Evolutionary conservation across 805 yeast species (phyloP).

Genomic region (Myxozyma geophila): DNA sequence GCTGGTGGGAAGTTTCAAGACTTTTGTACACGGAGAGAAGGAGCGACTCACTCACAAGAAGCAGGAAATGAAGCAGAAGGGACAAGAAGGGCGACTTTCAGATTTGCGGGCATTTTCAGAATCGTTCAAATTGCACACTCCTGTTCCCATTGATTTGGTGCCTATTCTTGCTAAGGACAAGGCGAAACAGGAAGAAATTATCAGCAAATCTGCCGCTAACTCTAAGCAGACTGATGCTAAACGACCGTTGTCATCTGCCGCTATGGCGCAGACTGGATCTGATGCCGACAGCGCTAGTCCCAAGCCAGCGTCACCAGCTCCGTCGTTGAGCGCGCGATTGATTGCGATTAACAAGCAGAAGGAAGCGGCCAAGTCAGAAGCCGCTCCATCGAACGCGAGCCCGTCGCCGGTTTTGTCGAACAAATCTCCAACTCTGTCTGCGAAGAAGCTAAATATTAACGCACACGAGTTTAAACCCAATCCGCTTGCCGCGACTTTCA

Average conservation of each 20-base stretch:
- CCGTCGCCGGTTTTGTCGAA: conserved; percentile 21
- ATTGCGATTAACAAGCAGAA: conserved; percentile 17
- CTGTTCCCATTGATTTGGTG: conserved; percentile 65
- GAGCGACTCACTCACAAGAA: conserved; percentile 42
- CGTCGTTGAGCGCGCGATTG: conserved; percentile 20
- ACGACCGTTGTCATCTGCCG: conserved; percentile 35
- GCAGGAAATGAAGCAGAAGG: conserved; percentile 40
- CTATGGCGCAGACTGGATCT: conserved; percentile 19
- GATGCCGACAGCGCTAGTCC: conserved; percentile 27
- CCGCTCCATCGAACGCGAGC: conserved; percentile 29
- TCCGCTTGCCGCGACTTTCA: conserved; percentile 68
- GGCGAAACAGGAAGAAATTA: conserved; percentile 64
- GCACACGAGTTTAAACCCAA: conserved; percentile 71
- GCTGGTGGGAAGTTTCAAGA: conserved; percentile 42
- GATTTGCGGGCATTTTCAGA: conserved; percentile 76
- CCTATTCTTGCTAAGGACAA: conserved; percentile 74
- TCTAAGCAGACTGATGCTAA: conserved; percentile 30
- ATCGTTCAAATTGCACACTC: conserved; percentile 64
- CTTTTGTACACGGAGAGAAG: conserved; percentile 44
- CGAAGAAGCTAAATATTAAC: conserved; percentile 60
- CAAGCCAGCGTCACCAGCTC: conserved; percentile 19
- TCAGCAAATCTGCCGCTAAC: conserved; percentile 42
- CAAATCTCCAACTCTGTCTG: conserved; percentile 34
- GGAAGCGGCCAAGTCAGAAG: conserved; percentile 9
- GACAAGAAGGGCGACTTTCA: conserved; percentile 44